Base-by-base conservation (phyloP, 257 asterid genomes). In the Forsythia viridissima region DNA sequence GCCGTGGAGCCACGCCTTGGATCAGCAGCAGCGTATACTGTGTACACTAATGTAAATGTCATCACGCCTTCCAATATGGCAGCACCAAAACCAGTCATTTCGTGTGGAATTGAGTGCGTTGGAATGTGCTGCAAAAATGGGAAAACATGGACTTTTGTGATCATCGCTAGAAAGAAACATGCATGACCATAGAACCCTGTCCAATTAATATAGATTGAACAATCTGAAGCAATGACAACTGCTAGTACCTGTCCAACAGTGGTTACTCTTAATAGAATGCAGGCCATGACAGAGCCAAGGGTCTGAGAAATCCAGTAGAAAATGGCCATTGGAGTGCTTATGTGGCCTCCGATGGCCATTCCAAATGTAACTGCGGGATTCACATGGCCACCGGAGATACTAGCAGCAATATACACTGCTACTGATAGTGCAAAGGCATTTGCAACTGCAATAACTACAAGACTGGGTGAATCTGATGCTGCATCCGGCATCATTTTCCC, bases 51-150 rank as follows among this genome's bases (percentile, higher is more conserved):
- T 15, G 79, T 87, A 57, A 94, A 94, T 43, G 98, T 90, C 97
- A 89, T 94, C 69, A 88, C 80, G 0, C 97, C 97, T 77, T 92
- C 97, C 7, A 94, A 80, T 40, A 91, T 68, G 18, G 97, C 86
- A 15, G 93, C 98, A 13, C 97, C 98, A 9, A 92, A 91, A 9
- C 98, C 98, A 0, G 98, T 94, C 98, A 94, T 94, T 41, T 91
- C 94, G 6, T 52, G 10, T 0, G 97, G 92, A n/a, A 94, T 87
- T 20, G 84, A 61, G 43, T 82, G 90, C 0, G 85, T 46, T 0
- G 94, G 96, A 44, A 94, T 71, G 1, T 77, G 89, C 95, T 94
- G 83, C 57, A 1, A 37, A 5, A 21, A 3, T 44, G 51, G 39
- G 63, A 57, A 18, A 11, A 59, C 6, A 59, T 34, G 3, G 34